Percentiles rank a stretch among this genome's conserved stretches.
These are phyloP conservation scores for Pelargonium cotyledonis DNA, from an alignment of 441 rosid genomes.

Conservation along the genomic window DNA sequence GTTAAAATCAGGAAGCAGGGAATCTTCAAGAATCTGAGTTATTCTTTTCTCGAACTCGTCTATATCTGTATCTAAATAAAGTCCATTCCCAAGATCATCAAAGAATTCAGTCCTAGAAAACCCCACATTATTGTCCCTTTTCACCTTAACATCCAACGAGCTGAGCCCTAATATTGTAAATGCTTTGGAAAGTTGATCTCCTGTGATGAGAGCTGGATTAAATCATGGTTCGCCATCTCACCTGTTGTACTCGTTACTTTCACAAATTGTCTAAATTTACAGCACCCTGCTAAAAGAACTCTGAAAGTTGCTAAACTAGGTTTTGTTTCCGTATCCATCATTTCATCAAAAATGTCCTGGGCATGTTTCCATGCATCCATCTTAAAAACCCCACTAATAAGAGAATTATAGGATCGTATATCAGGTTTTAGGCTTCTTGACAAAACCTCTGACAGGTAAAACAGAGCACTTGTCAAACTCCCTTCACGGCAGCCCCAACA, in stretches of 20 bases:
- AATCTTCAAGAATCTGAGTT: conserved; percentile 40
- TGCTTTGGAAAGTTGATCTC: conserved; percentile 62
- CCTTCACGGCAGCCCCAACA: conserved; percentile 60
- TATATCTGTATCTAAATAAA: conserved; percentile 60
- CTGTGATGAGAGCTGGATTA: conserved; percentile 37
- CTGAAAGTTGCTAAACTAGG: conserved; percentile 44
- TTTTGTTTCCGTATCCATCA: conserved; percentile 36
- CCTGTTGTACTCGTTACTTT: conserved; percentile 41
- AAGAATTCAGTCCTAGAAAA: conserved; percentile 57
- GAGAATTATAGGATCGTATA: conserved; percentile 44
- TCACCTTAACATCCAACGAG: conserved; percentile 58
- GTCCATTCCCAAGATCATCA: conserved; percentile 78
- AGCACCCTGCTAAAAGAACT: conserved; percentile 62
- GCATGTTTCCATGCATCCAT: conserved; percentile 52
- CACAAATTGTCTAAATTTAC: conserved; percentile 64
- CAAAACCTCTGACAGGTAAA: conserved; percentile 44
- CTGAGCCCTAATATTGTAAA: conserved; percentile 49
- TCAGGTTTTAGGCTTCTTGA: conserved; percentile 53
- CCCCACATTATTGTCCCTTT: conserved; percentile 53
- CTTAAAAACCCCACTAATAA: conserved; percentile 47
- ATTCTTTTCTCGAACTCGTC: conserved; percentile 55
- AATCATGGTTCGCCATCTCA: conserved; percentile 46
- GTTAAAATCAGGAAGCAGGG: conserved; percentile 50
- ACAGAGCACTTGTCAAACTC: conserved; percentile 43
- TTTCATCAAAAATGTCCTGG: conserved; percentile 45